Percentiles rank a stretch among this genome's conserved stretches.
Conservation (phyloP, 2,329 filamentous ascomycete species). For the Microdochium bolleyi region DNA sequence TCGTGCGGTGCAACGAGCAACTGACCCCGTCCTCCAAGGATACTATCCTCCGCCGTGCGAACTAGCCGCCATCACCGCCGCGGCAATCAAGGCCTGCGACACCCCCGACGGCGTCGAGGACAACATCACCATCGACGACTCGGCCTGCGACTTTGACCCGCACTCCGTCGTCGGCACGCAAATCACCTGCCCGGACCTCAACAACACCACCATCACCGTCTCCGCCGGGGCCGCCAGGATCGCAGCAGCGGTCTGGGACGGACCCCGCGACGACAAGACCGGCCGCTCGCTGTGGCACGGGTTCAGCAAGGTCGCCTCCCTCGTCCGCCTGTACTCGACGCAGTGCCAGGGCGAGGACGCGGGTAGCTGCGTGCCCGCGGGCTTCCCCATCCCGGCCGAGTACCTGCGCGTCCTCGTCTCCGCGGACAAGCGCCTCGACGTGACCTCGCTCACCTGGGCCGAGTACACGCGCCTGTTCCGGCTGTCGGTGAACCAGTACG, state of each 20-base stretch:
- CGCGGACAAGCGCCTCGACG: conserved; percentile 13
- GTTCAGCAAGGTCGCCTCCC: background rate
- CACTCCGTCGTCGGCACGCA: conserved; percentile 24
- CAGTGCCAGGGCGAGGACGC: background rate
- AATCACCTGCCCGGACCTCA: background rate
- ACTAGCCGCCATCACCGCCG: conserved; percentile 16
- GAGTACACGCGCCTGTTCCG: conserved; percentile 12
- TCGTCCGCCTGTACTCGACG: background rate
- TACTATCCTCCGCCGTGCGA: conserved; percentile 14
- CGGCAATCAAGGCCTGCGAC: conserved; percentile 3
- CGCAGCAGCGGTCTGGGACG: conserved; percentile 10
- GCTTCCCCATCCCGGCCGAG: conserved; percentile 7
- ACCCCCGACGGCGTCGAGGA: conserved; percentile 5
- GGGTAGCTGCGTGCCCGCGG: background rate
- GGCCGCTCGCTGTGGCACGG: conserved; percentile 11
- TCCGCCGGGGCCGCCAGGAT: conserved; percentile 26
- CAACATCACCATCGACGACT: conserved; percentile 1
- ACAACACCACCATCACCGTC: conserved; percentile 12
- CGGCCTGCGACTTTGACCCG: conserved; percentile 13
- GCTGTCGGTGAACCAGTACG: conserved; percentile 9
- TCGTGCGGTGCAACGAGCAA: no score
- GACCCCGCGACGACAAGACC: conserved; percentile 5
- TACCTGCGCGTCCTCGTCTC: conserved; percentile 16
- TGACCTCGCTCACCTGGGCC: conserved; percentile 18
- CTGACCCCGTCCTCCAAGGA: background rate